These are phyloP conservation scores for Chenopodium berlandieri DNA, from an alignment of 148 eudicot species.

Conservation along the genomic window DNA sequence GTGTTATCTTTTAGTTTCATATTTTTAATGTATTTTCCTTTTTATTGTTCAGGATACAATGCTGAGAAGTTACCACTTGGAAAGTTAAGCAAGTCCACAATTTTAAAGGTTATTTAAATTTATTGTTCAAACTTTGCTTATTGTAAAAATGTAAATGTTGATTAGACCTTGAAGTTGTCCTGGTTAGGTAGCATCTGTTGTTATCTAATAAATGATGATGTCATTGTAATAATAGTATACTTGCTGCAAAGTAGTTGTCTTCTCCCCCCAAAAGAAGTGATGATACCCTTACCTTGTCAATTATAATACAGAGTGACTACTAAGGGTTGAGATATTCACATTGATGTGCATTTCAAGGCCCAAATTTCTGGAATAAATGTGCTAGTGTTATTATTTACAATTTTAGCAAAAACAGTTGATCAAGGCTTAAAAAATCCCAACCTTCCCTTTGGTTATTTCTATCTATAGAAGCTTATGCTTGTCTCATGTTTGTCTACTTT, in stretches of 20 bases:
- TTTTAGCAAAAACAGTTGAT: neutral
- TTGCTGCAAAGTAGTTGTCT: neutral
- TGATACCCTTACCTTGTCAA: neutral
- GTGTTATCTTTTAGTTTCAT: neutral
- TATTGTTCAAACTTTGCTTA: neutral
- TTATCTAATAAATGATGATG: neutral
- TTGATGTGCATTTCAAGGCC: neutral
- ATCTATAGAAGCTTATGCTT: neutral
- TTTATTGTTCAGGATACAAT: constrained; percentile 67
- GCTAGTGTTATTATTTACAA: neutral
- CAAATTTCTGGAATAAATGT: neutral
- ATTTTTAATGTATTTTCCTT: neutral
- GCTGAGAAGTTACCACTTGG: constrained; percentile 97
- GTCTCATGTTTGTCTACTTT: constrained; percentile 4
- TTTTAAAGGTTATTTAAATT: constrained; percentile 52
- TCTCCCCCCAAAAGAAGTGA: neutral
- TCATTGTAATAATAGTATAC: neutral
- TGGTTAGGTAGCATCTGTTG: constrained; percentile 1
- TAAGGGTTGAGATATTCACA: neutral
- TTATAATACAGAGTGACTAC: neutral
- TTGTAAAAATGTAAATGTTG: constrained; percentile 6
- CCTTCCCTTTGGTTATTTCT: neutral
- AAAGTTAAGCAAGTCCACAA: constrained; percentile 89
- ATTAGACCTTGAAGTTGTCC: neutral
- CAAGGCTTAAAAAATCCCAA: neutral